Percentiles rank a stretch among this genome's conserved stretches.
These are phyloP conservation scores for Pseudofabraea citricarpa DNA, from an alignment of 2,329 filamentous ascomycete species.

Conservation along the genomic window DNA sequence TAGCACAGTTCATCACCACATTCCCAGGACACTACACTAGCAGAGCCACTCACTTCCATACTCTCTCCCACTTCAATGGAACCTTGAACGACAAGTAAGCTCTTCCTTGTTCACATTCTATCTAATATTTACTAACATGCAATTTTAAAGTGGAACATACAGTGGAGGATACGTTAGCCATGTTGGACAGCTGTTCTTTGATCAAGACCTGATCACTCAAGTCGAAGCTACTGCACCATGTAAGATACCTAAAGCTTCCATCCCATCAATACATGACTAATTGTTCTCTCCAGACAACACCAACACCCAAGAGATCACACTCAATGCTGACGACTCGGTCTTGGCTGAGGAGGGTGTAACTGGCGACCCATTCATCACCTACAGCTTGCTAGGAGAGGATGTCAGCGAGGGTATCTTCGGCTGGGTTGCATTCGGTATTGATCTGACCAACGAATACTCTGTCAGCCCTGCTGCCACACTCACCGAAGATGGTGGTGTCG, in stretches of 20 bases:
- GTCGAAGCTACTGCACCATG: conserved; percentile 46
- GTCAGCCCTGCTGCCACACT: conserved; percentile 2
- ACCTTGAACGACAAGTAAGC: too few species aligned
- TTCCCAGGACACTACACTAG: conserved; percentile 38
- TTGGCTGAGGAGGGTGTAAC: conserved; percentile 39
- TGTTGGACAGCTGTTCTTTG: conserved; percentile 59
- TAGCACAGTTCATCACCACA: conserved; percentile 34
- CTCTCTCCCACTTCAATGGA: conserved; percentile 38
- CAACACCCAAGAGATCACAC: conserved; percentile 41
- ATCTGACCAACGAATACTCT: conserved; percentile 1
- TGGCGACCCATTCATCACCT: conserved; percentile 48
- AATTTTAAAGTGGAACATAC: conserved; percentile 13
- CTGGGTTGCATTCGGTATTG: conserved; percentile 49
- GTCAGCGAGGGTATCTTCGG: conserved; percentile 46
- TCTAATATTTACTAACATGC: too few species aligned
- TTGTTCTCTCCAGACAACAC: too few species aligned
- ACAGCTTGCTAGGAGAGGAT: conserved; percentile 48
- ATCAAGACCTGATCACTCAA: conserved; percentile 48
- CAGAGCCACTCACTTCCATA: conserved; percentile 42
- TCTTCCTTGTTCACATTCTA: too few species aligned
- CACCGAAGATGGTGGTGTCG: too few species aligned
- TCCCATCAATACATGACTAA: too few species aligned
- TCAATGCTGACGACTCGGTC: conserved; percentile 43
- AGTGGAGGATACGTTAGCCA: neutral
- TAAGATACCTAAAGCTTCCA: too few species aligned